Conservation (phyloP, 805 yeast species). For the Monosporozyma solicola region DNA sequence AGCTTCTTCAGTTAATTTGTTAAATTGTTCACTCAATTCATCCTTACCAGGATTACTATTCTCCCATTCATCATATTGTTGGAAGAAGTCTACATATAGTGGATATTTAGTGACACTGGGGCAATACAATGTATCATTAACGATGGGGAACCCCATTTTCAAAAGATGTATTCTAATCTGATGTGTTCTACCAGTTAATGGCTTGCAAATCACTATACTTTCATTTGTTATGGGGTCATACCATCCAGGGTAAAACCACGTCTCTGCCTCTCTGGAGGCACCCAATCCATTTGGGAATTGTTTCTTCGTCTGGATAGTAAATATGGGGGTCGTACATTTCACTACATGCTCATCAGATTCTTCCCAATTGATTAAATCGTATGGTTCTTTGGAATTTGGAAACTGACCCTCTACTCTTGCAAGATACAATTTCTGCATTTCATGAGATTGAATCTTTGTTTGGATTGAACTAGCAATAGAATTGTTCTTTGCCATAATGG, state of each 20-base stretch:
- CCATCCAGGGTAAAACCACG: slow-evolving; percentile 53
- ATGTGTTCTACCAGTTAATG: slow-evolving; percentile 91
- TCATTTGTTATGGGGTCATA: slow-evolving; percentile 42
- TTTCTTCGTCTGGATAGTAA: slow-evolving; percentile 63
- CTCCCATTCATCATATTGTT: slow-evolving; percentile 14
- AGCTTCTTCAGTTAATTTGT: slow-evolving; percentile 14
- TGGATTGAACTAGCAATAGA: slow-evolving; percentile 58
- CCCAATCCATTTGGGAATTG: slow-evolving; percentile 41
- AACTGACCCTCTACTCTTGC: slow-evolving; percentile 84
- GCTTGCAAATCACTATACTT: slow-evolving; percentile 69
- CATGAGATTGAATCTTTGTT: slow-evolving; percentile 45
- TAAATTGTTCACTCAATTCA: slow-evolving; percentile 9
- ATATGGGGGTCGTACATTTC: slow-evolving; percentile 37
- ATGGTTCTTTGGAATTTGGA: slow-evolving; percentile 32
- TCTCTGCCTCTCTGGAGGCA: slow-evolving; percentile 53
- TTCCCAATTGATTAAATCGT: background rate
- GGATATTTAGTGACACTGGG: slow-evolving; percentile 16
- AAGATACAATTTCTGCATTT: slow-evolving; percentile 66
- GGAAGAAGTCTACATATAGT: slow-evolving; percentile 16
- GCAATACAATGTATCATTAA: slow-evolving; percentile 71
- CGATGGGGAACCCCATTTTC: slow-evolving; percentile 75
- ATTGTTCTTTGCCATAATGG: slow-evolving; percentile 36
- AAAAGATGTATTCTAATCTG: slow-evolving; percentile 91
- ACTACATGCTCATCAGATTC: slow-evolving; percentile 3
- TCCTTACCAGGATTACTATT: background rate